Percentiles rank a stretch among this genome's conserved stretches.
These are phyloP conservation scores for Entomortierella lignicola DNA, from an alignment of 192 early-diverging fungal species.

Conservation along the genomic window DNA sequence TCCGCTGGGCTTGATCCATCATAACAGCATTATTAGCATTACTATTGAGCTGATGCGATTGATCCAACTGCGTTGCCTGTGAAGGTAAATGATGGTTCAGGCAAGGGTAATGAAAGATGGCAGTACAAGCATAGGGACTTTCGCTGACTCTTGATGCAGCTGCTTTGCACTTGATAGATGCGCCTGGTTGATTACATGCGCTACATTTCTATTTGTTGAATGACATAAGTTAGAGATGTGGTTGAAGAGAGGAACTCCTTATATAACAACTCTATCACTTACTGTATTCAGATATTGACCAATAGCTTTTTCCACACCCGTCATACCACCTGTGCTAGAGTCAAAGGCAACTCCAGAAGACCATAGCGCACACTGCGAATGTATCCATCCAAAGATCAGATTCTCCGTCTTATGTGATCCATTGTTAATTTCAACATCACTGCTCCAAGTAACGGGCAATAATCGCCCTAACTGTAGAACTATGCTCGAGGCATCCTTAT, in stretches of 20 bases:
- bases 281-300: background rate
- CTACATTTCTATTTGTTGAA: background rate
- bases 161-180: slow-evolving; percentile 19
- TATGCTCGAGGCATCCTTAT: background rate
- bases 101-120: slow-evolving; percentile 11
- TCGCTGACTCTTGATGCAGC: slow-evolving; percentile 1
- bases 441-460: background rate
- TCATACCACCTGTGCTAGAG: slow-evolving; percentile 12
- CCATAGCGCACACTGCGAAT: slow-evolving; percentile 22
- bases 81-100: slow-evolving; percentile 3
- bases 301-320: background rate
- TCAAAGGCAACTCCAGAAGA: slow-evolving; percentile 18
- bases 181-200: slow-evolving; percentile 16
- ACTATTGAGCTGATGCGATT: background rate
- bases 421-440: background rate
- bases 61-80: background rate
- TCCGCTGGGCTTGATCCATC: slow-evolving; percentile 11
- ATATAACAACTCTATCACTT: background rate
- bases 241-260: background rate
- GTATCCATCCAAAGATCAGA: slow-evolving; percentile 12
- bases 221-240: background rate
- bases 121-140: slow-evolving; percentile 3
- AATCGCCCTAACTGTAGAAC: background rate
- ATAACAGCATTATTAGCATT: slow-evolving; percentile 3
- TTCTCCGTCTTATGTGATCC: background rate